These are phyloP conservation scores for Penicillium simplicissimum DNA, from an alignment of 495 filamentous ascomycete species.

Conservation along the genomic window DNA sequence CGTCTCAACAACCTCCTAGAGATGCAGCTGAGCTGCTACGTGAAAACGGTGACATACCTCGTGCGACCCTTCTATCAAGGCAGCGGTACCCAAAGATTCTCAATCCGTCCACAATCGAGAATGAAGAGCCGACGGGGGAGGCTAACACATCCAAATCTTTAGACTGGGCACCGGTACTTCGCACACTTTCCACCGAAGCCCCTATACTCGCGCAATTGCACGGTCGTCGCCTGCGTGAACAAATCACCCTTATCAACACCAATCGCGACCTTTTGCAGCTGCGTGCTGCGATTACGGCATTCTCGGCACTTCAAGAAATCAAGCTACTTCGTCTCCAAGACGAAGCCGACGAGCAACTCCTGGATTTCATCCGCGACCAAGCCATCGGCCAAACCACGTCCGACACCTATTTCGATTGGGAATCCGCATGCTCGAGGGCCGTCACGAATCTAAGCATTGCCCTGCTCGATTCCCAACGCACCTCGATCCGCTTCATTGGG, in stretches of 20 bases:
- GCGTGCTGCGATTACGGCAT: conserved; percentile 55
- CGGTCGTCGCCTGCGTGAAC: conserved; percentile 34
- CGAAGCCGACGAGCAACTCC: conserved; percentile 53
- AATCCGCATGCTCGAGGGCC: conserved; percentile 62
- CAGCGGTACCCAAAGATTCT: conserved; percentile 44
- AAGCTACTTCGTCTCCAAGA: conserved; percentile 66
- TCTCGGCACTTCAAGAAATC: conserved; percentile 62
- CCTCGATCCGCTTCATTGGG: conserved; percentile 59
- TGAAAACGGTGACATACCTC: conserved; percentile 70
- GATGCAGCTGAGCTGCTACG: conserved; percentile 60
- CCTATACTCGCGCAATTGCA: conserved; percentile 32
- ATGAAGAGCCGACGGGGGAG: not conserved
- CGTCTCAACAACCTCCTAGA: conserved; percentile 51
- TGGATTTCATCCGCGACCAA: conserved; percentile 40
- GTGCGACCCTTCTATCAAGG: conserved; percentile 67
- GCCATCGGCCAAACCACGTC: conserved; percentile 8
- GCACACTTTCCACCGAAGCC: conserved; percentile 19
- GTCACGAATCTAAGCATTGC: conserved; percentile 58
- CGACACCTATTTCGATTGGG: conserved; percentile 56
- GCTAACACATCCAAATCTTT: conserved; percentile 21
- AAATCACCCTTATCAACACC: conserved; percentile 30
- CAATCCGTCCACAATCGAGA: conserved; percentile 5
- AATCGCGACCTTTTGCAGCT: conserved; percentile 43
- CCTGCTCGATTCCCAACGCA: conserved; percentile 54
- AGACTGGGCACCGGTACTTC: conserved; percentile 39